Evolutionary conservation across 164 flowering plant species (phyloP).

Genomic region (Kingdonia uniflora): DNA sequence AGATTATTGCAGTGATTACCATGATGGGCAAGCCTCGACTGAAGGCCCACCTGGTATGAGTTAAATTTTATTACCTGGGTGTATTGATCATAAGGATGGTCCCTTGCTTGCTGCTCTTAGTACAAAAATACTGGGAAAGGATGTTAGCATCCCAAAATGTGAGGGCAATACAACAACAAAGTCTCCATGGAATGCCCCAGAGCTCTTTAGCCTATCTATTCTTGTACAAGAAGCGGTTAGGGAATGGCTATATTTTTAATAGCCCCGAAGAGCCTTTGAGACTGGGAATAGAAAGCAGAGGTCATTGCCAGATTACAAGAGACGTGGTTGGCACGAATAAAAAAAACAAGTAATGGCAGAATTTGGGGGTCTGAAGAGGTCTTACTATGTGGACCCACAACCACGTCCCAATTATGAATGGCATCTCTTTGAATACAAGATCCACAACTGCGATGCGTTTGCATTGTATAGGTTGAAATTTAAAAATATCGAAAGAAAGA

Average conservation of each 20-base stretch:
- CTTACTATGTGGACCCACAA: too few species aligned
- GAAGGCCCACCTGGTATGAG: conserved; percentile 97
- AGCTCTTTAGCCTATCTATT: background rate
- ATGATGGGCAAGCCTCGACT: conserved; percentile 65
- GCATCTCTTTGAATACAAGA: conserved; percentile 92
- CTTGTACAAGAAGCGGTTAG: background rate
- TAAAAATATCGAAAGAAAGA: conserved; percentile 81
- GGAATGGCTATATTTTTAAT: conserved; percentile 97
- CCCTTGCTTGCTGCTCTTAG: conserved; percentile 83
- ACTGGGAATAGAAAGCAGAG: conserved; percentile 96
- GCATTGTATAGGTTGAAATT: conserved; percentile 77
- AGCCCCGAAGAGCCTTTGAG: conserved; percentile 93
- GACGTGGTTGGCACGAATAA: conserved; percentile 99
- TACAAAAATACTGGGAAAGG: conserved; percentile 81
- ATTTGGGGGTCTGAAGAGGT: conserved; percentile 70
- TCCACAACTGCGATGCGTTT: conserved; percentile 64
- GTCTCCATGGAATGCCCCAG: conserved; percentile 99
- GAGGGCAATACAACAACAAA: conserved; percentile 98
- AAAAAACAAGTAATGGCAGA: conserved; percentile 90
- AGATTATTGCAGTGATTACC: conserved; percentile 84
- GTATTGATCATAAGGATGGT: conserved; percentile 90
- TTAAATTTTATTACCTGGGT: conserved; percentile 91
- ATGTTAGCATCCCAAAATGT: conserved; percentile 95
- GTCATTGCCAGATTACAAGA: conserved; percentile 88
- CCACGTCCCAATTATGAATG: too few species aligned